phyloP scores from a whole-genome alignment of 2,329 filamentous ascomycete species.

The Trichoderma sp. region DNA sequence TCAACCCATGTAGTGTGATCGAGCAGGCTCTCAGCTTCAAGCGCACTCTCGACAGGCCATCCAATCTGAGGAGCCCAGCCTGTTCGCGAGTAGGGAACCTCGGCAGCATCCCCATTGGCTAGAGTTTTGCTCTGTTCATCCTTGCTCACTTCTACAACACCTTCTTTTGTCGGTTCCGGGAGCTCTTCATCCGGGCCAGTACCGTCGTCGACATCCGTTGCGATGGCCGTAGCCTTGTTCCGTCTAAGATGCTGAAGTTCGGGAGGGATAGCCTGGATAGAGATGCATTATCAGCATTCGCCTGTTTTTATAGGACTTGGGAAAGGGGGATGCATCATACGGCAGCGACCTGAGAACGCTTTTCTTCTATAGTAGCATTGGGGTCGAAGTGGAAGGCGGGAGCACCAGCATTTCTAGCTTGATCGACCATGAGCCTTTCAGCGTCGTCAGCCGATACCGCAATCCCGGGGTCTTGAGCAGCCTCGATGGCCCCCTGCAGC shows the following conservation, averaged over 20 bases:
- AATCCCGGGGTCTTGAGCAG: conserved; percentile 69
- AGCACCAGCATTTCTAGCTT: conserved; percentile 76
- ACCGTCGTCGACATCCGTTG: conserved; percentile 76
- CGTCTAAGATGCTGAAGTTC: conserved; percentile 37
- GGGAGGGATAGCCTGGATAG: conserved; percentile 37
- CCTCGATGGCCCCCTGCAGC: conserved; percentile 75
- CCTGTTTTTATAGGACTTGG: not conserved
- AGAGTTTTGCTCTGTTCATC: conserved; percentile 49
- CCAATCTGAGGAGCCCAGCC: conserved; percentile 91
- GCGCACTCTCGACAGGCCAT: conserved; percentile 56
- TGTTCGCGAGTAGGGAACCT: conserved; percentile 49
- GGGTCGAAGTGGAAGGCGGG: conserved; percentile 85
- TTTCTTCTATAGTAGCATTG: conserved; percentile 77
- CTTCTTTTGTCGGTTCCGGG: conserved; percentile 69
- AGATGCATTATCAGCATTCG: conserved; percentile 18
- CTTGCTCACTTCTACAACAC: conserved; percentile 57
- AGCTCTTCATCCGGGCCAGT: conserved; percentile 70
- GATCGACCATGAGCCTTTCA: conserved; percentile 69
- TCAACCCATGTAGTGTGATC: conserved; percentile 91
- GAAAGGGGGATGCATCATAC: conserved; percentile 48
- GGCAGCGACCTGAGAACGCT: conserved; percentile 73
- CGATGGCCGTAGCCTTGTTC: conserved; percentile 65
- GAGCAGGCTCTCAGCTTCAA: conserved; percentile 66
- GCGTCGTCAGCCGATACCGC: conserved; percentile 67
- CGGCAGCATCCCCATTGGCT: conserved; percentile 52